phyloP scores from a whole-genome alignment of 805 yeast genomes.

The Lipomyces kockii region DNA sequence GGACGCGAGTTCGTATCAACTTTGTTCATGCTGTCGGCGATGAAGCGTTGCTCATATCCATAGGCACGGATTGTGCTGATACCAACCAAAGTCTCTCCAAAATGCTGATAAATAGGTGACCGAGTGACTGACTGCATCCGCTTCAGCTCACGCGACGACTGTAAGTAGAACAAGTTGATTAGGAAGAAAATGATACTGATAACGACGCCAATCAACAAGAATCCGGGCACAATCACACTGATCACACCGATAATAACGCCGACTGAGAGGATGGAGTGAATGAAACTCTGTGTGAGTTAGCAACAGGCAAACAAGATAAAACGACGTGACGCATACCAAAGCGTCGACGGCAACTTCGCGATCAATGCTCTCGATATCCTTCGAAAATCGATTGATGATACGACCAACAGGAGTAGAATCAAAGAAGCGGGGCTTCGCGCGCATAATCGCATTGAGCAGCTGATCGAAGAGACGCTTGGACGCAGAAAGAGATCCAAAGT shows the following conservation, averaged over 20 bases:
- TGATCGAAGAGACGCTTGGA: constrained; percentile 73
- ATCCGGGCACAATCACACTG: constrained; percentile 80
- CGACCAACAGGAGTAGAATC: constrained; percentile 96
- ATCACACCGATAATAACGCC: constrained; percentile 71
- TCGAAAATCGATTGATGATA: constrained; percentile 93
- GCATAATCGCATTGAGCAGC: constrained; percentile 67
- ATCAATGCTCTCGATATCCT: constrained; percentile 91
- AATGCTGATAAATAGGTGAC: constrained; percentile 96
- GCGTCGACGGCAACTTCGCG: constrained; percentile 86
- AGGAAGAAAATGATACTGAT: constrained; percentile 66
- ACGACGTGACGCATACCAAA: constrained; percentile 69
- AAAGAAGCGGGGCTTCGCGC: constrained; percentile 85
- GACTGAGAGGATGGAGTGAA: constrained; percentile 47
- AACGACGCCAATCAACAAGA: constrained; percentile 69
- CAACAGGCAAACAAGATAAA: constrained; percentile 40
- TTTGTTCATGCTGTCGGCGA: constrained; percentile 74
- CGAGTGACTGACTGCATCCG: constrained; percentile 85
- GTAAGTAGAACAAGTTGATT: constrained; percentile 77
- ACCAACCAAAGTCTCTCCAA: constrained; percentile 90
- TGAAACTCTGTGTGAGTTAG: constrained; percentile 16
- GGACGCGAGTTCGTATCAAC: constrained; percentile 89
- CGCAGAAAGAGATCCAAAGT: constrained; percentile 74
- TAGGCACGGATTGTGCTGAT: constrained; percentile 94
- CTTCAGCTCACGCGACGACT: constrained; percentile 90
- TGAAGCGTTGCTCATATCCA: constrained; percentile 86